Evolutionary conservation across 805 yeast species (phyloP), one percentile per base, ranked within the genome.

Genomic region (Naumovozyma castellii): DNA sequence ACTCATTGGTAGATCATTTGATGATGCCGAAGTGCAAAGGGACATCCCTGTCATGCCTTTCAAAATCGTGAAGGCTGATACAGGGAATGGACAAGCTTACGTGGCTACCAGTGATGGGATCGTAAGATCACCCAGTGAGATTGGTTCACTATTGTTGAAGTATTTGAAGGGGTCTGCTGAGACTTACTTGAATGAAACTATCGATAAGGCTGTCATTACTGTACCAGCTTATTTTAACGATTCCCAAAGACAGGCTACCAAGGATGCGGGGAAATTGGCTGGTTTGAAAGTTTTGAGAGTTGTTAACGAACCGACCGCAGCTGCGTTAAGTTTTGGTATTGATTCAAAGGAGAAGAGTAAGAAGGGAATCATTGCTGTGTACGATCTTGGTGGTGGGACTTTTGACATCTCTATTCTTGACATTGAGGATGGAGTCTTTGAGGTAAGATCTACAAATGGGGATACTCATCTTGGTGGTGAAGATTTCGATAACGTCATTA

Each of bases 201-300:
- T 80, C 15, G 72, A 72, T 43, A 80, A 78, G 50, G 92, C 92
- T 3, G 92, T 84, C 27, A 80, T 83, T 36, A 83, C 94, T 0
- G 92, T 83, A 3, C 92, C 92, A 14, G 90, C 90, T 5, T 83
- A 83, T 57, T 83, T 83, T 66, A 81, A 82, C 61, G 90, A 82
- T 59, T 69, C 83, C 15, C 92, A 82, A 59, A 71, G 92, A 60
- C 87, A 78, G 57, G 88, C 90, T 4, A 83, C 92, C n/a, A 80
- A 82, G 56, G 73, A 72, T 54, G 84, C 90, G 0, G 94, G 90
- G 27, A 68, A 71, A 51, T 64, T 80, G 49, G 83, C 82, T n/a
- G 90, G 90, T 18, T 61, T 83, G 49, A 78, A 82, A 42, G 83
- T 83, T 20, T 61, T 82, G 50, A 68, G 94, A 59, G 87, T 83